Base-by-base conservation (phyloP, 345 rosid species). In the Psidium guajava region DNA sequence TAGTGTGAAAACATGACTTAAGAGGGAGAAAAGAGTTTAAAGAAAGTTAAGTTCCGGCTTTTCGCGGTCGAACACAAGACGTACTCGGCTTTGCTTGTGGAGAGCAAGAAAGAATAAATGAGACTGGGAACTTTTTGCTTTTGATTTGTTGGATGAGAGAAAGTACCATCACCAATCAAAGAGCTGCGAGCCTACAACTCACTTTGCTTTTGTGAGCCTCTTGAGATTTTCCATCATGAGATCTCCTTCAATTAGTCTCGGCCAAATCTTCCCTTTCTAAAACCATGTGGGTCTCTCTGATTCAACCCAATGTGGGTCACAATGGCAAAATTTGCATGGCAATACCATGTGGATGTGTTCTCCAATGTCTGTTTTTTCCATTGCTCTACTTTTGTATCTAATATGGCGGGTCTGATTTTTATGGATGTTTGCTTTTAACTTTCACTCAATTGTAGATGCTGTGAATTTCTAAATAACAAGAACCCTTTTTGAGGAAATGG, bases 71-170 rank as follows among this genome's bases (percentile, higher is more conserved):
- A 57, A 83, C 11, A 24, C 69, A 57, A 64, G 75, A 51, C 42
- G 74, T 58, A 83, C 16, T 61, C 49, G 54, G 85, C 85, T 83
- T 83, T 83, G 85, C 85, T 59, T 61, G 85, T 12, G 81, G 56
- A 55, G 55, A 59, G 81, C 40, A 58, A 13, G 42, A 50, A 83
- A 54, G 85, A 83, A 83, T 83, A 59, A n/a, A 47, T 58, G 80
- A 83, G 25, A 24, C 42, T 2, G 18, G 69, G 36, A 42, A 59
- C 61, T 22, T 42, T 75, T 49, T 61, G 52, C 80, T 42, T 75
- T 83, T 61, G 69, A 83, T 57, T 24, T 83, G 74, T 25, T 83
- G 36, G 61, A 8, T 44, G 61, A 57, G 74, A 83, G 74, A 24
- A 69, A 69, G 80, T 69, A 69, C 25, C 22, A 32, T 69, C 80